Conservation (phyloP, 495 filamentous ascomycete genomes). For the Polyplosphaeria fusca region DNA sequence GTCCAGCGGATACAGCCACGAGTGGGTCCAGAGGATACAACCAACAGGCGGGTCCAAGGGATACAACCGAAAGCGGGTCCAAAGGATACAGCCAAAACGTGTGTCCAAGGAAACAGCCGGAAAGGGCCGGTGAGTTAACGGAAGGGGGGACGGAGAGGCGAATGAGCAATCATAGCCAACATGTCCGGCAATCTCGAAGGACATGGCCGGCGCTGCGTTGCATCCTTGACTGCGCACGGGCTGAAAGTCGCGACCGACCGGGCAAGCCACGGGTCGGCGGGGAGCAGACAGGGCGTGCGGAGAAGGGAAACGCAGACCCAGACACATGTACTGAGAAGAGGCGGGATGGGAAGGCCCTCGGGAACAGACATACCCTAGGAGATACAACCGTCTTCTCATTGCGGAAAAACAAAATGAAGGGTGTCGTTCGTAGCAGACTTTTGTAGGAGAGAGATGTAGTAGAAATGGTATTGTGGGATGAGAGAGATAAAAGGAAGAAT, state of each 20-base stretch:
- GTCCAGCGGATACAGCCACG: slow-evolving; percentile 28
- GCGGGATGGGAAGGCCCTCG: slow-evolving; percentile 39
- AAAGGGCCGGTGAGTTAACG: slow-evolving; percentile 16
- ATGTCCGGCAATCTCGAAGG: slow-evolving; percentile 38
- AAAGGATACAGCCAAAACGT: slow-evolving; percentile 31
- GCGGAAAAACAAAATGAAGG: slow-evolving; percentile 20
- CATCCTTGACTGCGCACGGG: slow-evolving; percentile 28
- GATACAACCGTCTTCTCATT: slow-evolving; percentile 29
- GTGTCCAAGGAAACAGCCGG: too few species aligned
- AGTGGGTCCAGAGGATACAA: slow-evolving; percentile 34
- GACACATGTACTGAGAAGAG: slow-evolving; percentile 24
- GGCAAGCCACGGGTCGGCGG: slow-evolving; percentile 38
- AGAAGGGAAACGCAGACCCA: slow-evolving; percentile 20
- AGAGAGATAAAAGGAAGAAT: not conserved
- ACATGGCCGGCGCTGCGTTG: slow-evolving; percentile 6
- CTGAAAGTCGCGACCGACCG: slow-evolving; percentile 30
- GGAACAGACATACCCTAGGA: slow-evolving; percentile 35
- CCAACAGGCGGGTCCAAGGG: slow-evolving; percentile 26
- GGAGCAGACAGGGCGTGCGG: slow-evolving; percentile 12
- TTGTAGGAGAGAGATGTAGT: too few species aligned
- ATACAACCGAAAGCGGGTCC: too few species aligned
- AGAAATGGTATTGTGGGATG: too few species aligned
- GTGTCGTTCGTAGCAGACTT: too few species aligned
- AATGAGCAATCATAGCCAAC: slow-evolving; percentile 43
- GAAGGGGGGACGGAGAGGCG: slow-evolving; percentile 27